phyloP scores from a whole-genome alignment of 1,284 basidiomycete species.

The Neonothopanus nambi region DNA sequence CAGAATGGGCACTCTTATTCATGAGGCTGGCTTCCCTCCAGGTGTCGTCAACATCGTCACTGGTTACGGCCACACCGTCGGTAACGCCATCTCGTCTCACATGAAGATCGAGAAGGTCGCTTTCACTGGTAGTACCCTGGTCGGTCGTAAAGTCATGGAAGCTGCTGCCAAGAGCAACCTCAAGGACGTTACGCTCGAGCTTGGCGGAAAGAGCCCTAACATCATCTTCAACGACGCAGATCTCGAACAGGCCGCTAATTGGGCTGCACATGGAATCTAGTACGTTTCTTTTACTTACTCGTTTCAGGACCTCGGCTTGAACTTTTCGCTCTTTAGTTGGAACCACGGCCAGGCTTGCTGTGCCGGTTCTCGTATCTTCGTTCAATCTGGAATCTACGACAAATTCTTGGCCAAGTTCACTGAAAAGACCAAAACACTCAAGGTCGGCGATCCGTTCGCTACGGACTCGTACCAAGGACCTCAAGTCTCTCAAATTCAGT shows the following conservation, averaged over 20 bases:
- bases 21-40: slow-evolving; percentile 60
- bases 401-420: slow-evolving; percentile 50
- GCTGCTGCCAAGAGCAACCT: slow-evolving; percentile 83
- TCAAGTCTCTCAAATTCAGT: slow-evolving; percentile 62
- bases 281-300: slow-evolving; percentile 27
- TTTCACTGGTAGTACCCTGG: slow-evolving; percentile 53
- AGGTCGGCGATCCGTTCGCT: slow-evolving; percentile 70
- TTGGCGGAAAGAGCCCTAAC: slow-evolving; percentile 52
- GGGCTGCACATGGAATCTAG: slow-evolving; percentile 75
- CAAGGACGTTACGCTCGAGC: slow-evolving; percentile 87
- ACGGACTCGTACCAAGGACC: slow-evolving; percentile 69
- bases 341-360: slow-evolving; percentile 62
- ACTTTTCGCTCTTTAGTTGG: slow-evolving; percentile 5
- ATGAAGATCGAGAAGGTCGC: slow-evolving; percentile 48
- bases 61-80: slow-evolving; percentile 67
- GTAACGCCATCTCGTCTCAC: slow-evolving; percentile 57
- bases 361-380: slow-evolving; percentile 69
- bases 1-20: slow-evolving; percentile 43
- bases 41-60: slow-evolving; percentile 78
- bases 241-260: slow-evolving; percentile 68
- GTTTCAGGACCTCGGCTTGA: background rate
- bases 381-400: slow-evolving; percentile 68
- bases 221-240: slow-evolving; percentile 63
- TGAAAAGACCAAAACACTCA: slow-evolving; percentile 45
- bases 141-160: slow-evolving; percentile 78